These are phyloP conservation scores for Malus hybrid DNA, from an alignment of 331 rosid species.

Conservation along the genomic window DNA sequence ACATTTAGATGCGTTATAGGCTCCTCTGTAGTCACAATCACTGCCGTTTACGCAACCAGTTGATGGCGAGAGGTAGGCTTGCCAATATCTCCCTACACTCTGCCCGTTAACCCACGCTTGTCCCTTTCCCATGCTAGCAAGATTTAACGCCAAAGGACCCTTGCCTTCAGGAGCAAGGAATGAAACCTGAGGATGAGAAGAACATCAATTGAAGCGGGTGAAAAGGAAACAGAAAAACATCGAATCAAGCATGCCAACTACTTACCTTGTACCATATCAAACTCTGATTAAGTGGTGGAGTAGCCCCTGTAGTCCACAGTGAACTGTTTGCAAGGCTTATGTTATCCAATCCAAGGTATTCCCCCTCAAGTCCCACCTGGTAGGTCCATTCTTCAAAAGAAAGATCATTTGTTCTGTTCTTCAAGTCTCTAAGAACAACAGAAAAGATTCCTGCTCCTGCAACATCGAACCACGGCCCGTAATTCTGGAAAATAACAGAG, in stretches of 20 bases:
- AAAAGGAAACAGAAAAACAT: not conserved
- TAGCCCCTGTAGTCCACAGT: constrained; percentile 2
- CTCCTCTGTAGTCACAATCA: constrained; percentile 22
- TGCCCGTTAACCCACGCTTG: constrained; percentile 39
- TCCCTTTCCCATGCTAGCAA: constrained; percentile 39
- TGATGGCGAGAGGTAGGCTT: constrained; percentile 16
- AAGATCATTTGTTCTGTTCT: constrained; percentile 3
- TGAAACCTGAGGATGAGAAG: constrained; percentile 15
- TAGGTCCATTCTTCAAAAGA: constrained; percentile 14
- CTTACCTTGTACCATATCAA: constrained; percentile 33
- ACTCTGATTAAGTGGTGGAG: constrained; percentile 7
- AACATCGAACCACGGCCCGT: constrained; percentile 8
- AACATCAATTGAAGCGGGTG: not conserved
- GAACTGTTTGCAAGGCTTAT: constrained; percentile 4
- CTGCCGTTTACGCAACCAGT: not conserved
- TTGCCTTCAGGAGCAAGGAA: constrained; percentile 30
- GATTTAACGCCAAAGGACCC: constrained; percentile 30
- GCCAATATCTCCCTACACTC: constrained; percentile 29
- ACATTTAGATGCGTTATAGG: constrained; percentile 21
- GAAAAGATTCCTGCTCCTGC: constrained; percentile 14
- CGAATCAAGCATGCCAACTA: not conserved
- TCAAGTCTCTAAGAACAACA: constrained; percentile 5
- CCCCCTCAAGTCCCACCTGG: constrained; percentile 12
- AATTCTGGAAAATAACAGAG: not conserved
- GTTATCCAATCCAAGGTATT: constrained; percentile 3